Percentiles rank a stretch among this genome's conserved stretches.
These are phyloP conservation scores for Saturnispora ahearnii DNA, from an alignment of 805 yeast genomes.

Conservation along the genomic window DNA sequence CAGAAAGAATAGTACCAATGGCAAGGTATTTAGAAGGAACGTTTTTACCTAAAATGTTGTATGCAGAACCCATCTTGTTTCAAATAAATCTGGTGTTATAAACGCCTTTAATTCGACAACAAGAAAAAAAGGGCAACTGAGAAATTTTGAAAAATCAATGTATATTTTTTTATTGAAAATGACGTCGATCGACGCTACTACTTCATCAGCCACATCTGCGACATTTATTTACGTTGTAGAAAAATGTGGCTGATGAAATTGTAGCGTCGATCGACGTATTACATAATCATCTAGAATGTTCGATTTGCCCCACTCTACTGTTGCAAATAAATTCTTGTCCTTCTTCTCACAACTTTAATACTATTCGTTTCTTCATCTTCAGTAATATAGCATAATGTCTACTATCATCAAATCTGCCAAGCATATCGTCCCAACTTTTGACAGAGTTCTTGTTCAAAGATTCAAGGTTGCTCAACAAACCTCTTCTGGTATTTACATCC, in stretches of 20 bases:
- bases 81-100: neutral
- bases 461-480: constrained; percentile 86
- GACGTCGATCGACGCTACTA: neutral
- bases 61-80: constrained; percentile 65
- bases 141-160: neutral
- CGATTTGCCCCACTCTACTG: neutral
- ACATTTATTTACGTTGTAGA: neutral
- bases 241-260: neutral
- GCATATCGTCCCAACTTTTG: constrained; percentile 84
- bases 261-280: neutral
- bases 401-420: constrained; percentile 73
- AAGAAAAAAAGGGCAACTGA: neutral
- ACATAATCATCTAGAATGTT: neutral
- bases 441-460: constrained; percentile 94
- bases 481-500: constrained; percentile 85
- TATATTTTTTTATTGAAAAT: neutral
- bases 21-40: constrained; percentile 81
- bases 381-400: constrained; percentile 26
- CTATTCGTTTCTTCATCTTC: neutral
- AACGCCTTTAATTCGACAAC: neutral
- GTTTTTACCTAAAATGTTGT: constrained; percentile 74
- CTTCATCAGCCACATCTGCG: neutral
- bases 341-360: neutral
- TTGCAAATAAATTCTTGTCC: neutral
- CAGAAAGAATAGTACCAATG: constrained; percentile 65